Percentiles rank a stretch among this genome's conserved stretches.
These are phyloP conservation scores for Heritiera littoralis DNA, from an alignment of 345 rosid species.

Conservation along the genomic window DNA sequence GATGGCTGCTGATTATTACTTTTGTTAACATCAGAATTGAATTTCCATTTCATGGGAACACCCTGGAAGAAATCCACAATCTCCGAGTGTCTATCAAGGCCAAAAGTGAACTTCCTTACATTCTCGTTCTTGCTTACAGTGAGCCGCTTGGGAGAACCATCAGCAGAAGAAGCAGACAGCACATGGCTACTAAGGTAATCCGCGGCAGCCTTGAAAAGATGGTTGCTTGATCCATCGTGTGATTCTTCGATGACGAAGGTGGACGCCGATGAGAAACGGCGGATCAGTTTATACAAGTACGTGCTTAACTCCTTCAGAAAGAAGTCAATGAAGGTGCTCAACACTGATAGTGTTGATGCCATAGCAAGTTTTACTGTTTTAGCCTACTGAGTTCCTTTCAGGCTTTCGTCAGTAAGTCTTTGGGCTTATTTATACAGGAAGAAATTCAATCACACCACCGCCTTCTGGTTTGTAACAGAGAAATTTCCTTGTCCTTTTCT, in stretches of 20 bases:
- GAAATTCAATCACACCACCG: not conserved
- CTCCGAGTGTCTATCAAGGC: slow-evolving; percentile 37
- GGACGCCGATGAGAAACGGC: slow-evolving; percentile 36
- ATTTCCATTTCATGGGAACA: slow-evolving; percentile 38
- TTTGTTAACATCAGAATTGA: slow-evolving; percentile 22
- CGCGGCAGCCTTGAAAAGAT: slow-evolving; percentile 31
- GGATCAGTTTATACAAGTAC: slow-evolving; percentile 22
- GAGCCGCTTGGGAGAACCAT: slow-evolving; percentile 25
- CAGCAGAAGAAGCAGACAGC: slow-evolving; percentile 9
- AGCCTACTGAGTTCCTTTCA: not conserved
- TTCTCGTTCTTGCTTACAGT: slow-evolving; percentile 41
- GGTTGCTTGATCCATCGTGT: slow-evolving; percentile 40
- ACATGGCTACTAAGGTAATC: slow-evolving; percentile 34
- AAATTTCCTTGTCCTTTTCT: not conserved
- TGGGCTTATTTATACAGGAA: not conserved
- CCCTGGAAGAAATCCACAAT: slow-evolving; percentile 37
- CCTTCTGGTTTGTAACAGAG: not conserved
- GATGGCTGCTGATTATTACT: not conserved
- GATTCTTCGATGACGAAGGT: slow-evolving; percentile 37
- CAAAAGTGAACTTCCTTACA: slow-evolving; percentile 27
- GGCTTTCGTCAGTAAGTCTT: not conserved
- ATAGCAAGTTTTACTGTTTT: not conserved
- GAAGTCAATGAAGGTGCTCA: slow-evolving; percentile 30
- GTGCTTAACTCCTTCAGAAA: slow-evolving; percentile 34
- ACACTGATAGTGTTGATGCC: slow-evolving; percentile 13